Evolutionary conservation across 768 basidiomycete genomes (phyloP).

Genomic region (Leccinellum rugosiceps): DNA sequence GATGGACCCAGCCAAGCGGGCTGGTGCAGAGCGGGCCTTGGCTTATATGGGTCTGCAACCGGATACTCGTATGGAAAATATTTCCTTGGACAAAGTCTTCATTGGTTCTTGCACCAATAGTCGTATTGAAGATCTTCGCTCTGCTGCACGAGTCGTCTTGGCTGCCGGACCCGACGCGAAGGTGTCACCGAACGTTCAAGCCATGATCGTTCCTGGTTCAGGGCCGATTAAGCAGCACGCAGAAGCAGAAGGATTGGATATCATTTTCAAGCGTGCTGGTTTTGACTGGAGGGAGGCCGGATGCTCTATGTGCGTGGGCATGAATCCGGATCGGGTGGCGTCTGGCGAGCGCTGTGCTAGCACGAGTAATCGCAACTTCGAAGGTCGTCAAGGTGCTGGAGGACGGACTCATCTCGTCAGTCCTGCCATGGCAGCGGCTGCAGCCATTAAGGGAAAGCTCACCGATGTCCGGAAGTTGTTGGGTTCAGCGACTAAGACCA

Average conservation of each 20-base stretch:
- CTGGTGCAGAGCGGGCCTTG: constrained; percentile 71
- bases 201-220: constrained; percentile 92
- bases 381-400: constrained; percentile 84
- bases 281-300: constrained; percentile 96
- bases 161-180: constrained; percentile 71
- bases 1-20: constrained; percentile 59
- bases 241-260: constrained; percentile 84
- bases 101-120: constrained; percentile 95
- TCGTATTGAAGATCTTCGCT: constrained; percentile 86
- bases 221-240: constrained; percentile 89
- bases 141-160: constrained; percentile 75
- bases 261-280: constrained; percentile 83
- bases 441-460: constrained; percentile 81
- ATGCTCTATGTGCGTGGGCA: constrained; percentile 94
- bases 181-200: constrained; percentile 70
- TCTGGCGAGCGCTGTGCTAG: constrained; percentile 86
- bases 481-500: constrained; percentile 42
- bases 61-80: constrained; percentile 74
- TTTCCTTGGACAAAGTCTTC: constrained; percentile 86
- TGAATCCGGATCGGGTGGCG: constrained; percentile 90
- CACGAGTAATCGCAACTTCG: constrained; percentile 92
- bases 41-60: constrained; percentile 84
- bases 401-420: constrained; percentile 87
- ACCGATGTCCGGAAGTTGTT: constrained; percentile 81
- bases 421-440: constrained; percentile 91